Percentiles rank a stretch among this genome's conserved stretches.
Conservation (phyloP, 495 filamentous ascomycete species). For the Oidiodendron maius region DNA sequence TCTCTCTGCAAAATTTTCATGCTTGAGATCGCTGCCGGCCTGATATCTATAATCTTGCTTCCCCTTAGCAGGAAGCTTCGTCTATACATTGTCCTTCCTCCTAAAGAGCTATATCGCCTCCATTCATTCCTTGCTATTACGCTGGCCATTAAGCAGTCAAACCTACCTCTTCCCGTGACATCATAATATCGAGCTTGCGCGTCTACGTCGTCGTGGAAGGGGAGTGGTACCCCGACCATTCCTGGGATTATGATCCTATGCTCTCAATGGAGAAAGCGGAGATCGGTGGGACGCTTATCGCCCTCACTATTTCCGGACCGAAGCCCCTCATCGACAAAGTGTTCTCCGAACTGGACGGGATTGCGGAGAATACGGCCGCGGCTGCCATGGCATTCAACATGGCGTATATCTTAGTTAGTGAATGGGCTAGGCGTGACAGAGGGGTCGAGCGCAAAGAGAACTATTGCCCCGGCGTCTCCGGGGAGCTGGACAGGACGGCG, state of each 20-base stretch:
- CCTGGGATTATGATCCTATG: constrained; percentile 41
- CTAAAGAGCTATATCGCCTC: constrained; percentile 38
- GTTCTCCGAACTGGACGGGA: constrained; percentile 15
- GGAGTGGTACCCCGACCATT: constrained; percentile 33
- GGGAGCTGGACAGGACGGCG: constrained; percentile 24
- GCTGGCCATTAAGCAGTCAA: too few relatives aligned
- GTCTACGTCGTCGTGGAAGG: constrained; percentile 36
- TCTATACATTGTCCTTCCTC: constrained; percentile 36
- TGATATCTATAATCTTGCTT: constrained; percentile 33
- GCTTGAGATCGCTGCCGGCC: constrained; percentile 34
- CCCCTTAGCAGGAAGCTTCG: constrained; percentile 30
- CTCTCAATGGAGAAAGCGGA: constrained; percentile 38
- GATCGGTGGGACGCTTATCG: constrained; percentile 36
- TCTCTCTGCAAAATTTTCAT: constrained; percentile 37
- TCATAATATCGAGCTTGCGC: constrained; percentile 35
- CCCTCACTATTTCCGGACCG: constrained; percentile 37
- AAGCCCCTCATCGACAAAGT: not conserved
- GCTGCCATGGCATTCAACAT: constrained; percentile 28
- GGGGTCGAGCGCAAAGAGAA: constrained; percentile 22
- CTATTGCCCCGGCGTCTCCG: constrained; percentile 27
- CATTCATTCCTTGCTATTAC: too few relatives aligned
- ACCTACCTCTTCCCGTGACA: too few relatives aligned
- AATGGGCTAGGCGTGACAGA: constrained; percentile 24
- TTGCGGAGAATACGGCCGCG: constrained; percentile 28
- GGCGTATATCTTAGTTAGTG: constrained; percentile 25